Conservation (phyloP, 2,329 filamentous ascomycete species). For the Ciborinia camelliae region DNA sequence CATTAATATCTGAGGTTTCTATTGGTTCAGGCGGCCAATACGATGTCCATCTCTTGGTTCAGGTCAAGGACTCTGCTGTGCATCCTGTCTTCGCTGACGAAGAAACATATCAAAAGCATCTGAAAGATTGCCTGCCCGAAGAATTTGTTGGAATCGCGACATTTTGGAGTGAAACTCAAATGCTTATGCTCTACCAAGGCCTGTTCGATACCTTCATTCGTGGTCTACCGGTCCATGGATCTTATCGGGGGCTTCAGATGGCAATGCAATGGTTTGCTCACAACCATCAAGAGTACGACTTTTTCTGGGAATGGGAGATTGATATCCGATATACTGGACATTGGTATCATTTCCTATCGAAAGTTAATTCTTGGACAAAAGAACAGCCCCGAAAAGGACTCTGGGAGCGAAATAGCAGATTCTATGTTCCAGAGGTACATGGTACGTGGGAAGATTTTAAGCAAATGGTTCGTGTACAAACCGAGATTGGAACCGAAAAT, state of each 20-base stretch:
- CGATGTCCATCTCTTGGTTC: constrained; percentile 79
- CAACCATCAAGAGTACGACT: constrained; percentile 83
- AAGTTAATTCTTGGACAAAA: constrained; percentile 65
- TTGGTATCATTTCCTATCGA: constrained; percentile 71
- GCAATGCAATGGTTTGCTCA: constrained; percentile 91
- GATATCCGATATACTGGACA: constrained; percentile 87
- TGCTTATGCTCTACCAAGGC: constrained; percentile 84
- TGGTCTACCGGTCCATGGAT: constrained; percentile 78
- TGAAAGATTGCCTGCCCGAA: constrained; percentile 66
- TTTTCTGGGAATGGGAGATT: constrained; percentile 96
- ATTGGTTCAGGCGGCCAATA: constrained; percentile 82
- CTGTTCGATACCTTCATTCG: constrained; percentile 72
- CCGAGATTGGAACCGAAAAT: constrained; percentile 63
- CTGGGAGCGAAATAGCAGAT: constrained; percentile 76
- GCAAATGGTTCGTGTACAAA: constrained; percentile 72
- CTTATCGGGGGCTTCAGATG: constrained; percentile 91
- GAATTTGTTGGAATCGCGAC: constrained; percentile 89
- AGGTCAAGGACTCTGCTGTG: constrained; percentile 75
- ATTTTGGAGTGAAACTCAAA: constrained; percentile 91
- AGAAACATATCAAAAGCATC: constrained; percentile 63
- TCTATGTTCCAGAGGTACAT: constrained; percentile 74
- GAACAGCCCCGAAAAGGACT: constrained; percentile 74
- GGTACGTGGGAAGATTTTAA: constrained; percentile 78
- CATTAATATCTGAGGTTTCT: constrained; percentile 78
- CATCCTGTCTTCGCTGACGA: constrained; percentile 77